Percentiles rank a stretch among this genome's conserved stretches.
phyloP scores from a whole-genome alignment of 2,329 filamentous ascomycete genomes.

The Aspergillus calidoustus region DNA sequence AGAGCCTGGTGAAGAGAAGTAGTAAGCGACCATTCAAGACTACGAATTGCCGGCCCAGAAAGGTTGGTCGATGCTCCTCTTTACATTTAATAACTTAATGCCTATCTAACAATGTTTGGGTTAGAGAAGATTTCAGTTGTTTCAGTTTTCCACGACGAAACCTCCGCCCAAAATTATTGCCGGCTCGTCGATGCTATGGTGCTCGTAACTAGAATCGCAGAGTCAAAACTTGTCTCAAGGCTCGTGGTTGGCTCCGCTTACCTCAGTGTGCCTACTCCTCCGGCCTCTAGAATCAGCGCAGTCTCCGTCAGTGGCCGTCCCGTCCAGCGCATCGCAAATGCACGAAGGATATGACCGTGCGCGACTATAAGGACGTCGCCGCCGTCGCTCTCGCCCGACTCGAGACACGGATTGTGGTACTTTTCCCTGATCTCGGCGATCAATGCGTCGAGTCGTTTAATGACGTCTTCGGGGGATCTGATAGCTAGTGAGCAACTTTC shows the following conservation, averaged over 20 bases:
- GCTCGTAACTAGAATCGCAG: conserved; percentile 69
- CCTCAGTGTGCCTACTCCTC: conserved; percentile 82
- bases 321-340: conserved; percentile 86
- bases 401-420: conserved; percentile 67
- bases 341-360: conserved; percentile 86
- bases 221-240: background rate
- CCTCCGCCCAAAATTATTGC: conserved; percentile 78
- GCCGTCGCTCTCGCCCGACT: conserved; percentile 50
- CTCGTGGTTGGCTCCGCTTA: conserved; percentile 33
- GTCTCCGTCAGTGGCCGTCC: conserved; percentile 74
- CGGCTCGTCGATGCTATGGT: conserved; percentile 76
- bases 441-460: conserved; percentile 71
- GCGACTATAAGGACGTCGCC: conserved; percentile 80
- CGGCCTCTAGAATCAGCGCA: conserved; percentile 82
- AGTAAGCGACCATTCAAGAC: background rate
- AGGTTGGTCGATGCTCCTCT: conserved; percentile 3
- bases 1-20: conserved; percentile 4
- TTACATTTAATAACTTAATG: background rate
- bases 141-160: conserved; percentile 55
- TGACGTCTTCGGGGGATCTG: conserved; percentile 74
- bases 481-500: background rate
- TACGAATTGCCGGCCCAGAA: background rate
- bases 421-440: conserved; percentile 74
- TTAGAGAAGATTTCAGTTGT: background rate
- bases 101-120: conserved; percentile 1